Evolutionary conservation across 2,329 filamentous ascomycete genomes (phyloP).

Genomic region (Blastomyces percursus): DNA sequence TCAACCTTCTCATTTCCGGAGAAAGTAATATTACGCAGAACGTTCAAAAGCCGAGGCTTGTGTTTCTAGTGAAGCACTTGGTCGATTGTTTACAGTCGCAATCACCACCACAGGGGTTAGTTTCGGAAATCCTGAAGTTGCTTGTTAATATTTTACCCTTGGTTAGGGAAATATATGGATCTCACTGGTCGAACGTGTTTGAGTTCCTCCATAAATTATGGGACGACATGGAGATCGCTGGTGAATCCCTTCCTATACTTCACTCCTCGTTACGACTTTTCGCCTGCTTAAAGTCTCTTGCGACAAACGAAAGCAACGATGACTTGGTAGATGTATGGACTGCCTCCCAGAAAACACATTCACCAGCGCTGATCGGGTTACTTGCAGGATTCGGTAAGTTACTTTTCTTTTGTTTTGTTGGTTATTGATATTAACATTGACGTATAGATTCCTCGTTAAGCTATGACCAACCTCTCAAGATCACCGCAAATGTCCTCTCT

Average conservation of each 20-base stretch:
- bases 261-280: conserved; percentile 65
- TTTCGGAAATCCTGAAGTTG: conserved; percentile 32
- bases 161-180: conserved; percentile 73
- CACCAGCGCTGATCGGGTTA: conserved; percentile 43
- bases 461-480: conserved; percentile 55
- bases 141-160: conserved; percentile 53
- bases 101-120: conserved; percentile 35
- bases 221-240: conserved; percentile 39
- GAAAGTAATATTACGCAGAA: conserved; percentile 38
- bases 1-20: conserved; percentile 44
- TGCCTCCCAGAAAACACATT: conserved; percentile 46
- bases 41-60: conserved; percentile 51
- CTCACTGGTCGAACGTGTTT: conserved; percentile 65
- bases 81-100: conserved; percentile 58
- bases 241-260: conserved; percentile 50
- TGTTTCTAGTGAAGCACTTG: conserved; percentile 74
- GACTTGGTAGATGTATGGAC: conserved; percentile 68
- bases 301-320: conserved; percentile 59
- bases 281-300: conserved; percentile 49
- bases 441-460: conserved; percentile 38
- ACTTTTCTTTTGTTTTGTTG: neutral
- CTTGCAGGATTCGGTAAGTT: conserved; percentile 32
- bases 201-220: conserved; percentile 50
- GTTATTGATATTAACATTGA: conserved; percentile 7
- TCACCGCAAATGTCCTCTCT: conserved; percentile 64